Base-by-base conservation (phyloP, 192 early-diverging fungal species). In the Kappamyces sp. region DNA sequence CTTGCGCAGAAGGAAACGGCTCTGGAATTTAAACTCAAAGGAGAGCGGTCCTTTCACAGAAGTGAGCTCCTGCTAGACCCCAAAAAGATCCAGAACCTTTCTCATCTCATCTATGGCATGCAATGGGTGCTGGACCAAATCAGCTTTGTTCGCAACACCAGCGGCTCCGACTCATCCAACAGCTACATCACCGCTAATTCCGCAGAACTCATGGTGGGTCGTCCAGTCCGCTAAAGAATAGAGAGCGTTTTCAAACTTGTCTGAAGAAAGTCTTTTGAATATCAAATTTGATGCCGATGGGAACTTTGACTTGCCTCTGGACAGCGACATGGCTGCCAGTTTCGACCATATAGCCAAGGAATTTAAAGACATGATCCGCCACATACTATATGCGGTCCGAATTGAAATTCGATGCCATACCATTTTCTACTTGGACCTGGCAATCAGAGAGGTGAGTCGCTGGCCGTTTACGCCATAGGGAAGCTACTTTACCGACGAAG, bases 341-440 rank as follows among this genome's bases (percentile, higher is more conserved):
- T 74, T 78, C 51, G 61, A 75, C 57, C 66, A 67, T 4, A 38
- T 84, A 32, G 66, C 83, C 15, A 72, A 73, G 47, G 79, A 81
- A 15, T 90, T 86, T 69, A 78, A 84, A 52, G 71, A 81, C 39
- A 64, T 96, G 43, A 86, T 91, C 0, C 83, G 87, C 47, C 85
- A 83, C 22, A 91, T 84, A 45, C 59, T 96, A 32, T 88, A 89
- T 64, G 85, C 88, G 1, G 63, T 96, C 22, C 78, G 89, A 39
- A 77, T 93, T 15, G 93, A 96, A 66, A 64, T 90, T 22, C 79
- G 90, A 14, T 86, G 86, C 43, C 91, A 93, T 68, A 77, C 87
- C 43, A 81, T 92, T 63, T 89, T 88, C 59, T 93, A 87, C 55
- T 67, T 94, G 40, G 91, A 96, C 57, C 75, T 94, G 71, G 91